Base-by-base conservation (phyloP, 2,329 filamentous ascomycete species). In the Fusarium sp. region DNA sequence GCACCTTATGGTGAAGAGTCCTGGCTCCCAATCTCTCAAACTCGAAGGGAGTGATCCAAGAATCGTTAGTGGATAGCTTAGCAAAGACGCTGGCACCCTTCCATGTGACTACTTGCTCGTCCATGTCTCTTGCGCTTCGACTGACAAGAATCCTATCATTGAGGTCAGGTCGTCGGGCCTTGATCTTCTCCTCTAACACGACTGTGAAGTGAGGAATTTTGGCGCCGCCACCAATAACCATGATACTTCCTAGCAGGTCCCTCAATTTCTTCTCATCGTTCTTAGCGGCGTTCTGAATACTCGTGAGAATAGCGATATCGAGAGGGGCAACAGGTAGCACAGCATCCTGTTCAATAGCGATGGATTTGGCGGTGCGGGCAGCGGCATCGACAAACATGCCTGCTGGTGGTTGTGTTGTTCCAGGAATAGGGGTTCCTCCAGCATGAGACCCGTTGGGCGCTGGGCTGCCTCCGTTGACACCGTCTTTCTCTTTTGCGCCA, bases 41-140 rank as follows among this genome's bases (percentile, higher is more conserved):
- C 83, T 98, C 95, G 74, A 91, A 85, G 46, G 89, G 88, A 15
- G 91, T 91, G 75, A 98, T 93, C 96, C 96, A 99, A 74, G 92
- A 96, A 79, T 99, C 96, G 80, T 98, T 98, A 16, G 93, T 94
- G 45, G 90, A 88, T 72, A 98, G 82, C 81, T 97, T 94, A 4
- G 93, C 94, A 83, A 97, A 99, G 16, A 99, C 94, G 77, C 94
- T 97, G 1, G 93, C 96, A 6, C 96, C 96, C 85, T 99, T 99
- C 96, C 96, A 99, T 10, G 91, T 90, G 54, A 98, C 92, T n/a
- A 98, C 94, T 80, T 97, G 94, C 63, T 96, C 93, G 80, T 99
- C 96, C 83, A 99, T 91, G 74, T 99, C 96, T 74, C 95, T 86
- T 0, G 96, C 96, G 85, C 85, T 96, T 64, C 85, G 83, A 65